A percentile compares a stretch with the other conserved stretches of the same genome.
Conservation (phyloP, 1,284 basidiomycete genomes). For the Ceratorhiza oryzae-sativae region DNA sequence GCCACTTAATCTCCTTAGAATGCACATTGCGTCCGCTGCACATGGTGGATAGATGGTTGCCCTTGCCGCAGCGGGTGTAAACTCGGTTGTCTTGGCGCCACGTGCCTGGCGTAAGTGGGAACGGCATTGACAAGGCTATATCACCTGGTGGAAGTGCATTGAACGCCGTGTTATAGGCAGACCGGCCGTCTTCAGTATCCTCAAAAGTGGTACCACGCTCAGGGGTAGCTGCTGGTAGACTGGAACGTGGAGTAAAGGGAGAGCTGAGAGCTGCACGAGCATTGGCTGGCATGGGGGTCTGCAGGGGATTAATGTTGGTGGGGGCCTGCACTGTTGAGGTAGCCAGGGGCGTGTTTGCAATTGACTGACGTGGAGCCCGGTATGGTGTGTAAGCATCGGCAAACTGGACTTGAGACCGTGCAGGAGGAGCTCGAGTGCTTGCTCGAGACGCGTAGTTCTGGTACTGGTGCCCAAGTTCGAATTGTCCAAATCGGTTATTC, state of each 20-base stretch:
- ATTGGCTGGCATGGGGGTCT: not conserved
- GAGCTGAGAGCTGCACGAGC: not conserved
- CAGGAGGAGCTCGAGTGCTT: not conserved
- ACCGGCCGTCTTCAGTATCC: not conserved
- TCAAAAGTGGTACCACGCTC: not conserved
- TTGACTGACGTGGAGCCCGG: not conserved
- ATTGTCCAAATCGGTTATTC: not conserved
- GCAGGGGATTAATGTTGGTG: not conserved
- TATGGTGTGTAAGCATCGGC: not conserved
- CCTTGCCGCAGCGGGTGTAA: not conserved
- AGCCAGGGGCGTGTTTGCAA: not conserved
- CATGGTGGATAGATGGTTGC: not conserved
- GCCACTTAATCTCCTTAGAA: not conserved
- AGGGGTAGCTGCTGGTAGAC: not conserved
- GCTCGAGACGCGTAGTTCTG: not conserved
- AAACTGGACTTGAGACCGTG: not conserved
- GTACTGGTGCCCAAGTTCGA: not conserved
- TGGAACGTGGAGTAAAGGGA: not conserved
- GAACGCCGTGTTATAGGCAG: not conserved
- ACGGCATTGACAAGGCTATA: not conserved
- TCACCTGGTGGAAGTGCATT: not conserved
- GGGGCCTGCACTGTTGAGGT: not conserved
- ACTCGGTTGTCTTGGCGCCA: not conserved
- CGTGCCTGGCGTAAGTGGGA: not conserved
- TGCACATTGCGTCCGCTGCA: not conserved